Base-by-base conservation (phyloP, 2,329 filamentous ascomycete genomes). In the Aureobasidium sp. region DNA sequence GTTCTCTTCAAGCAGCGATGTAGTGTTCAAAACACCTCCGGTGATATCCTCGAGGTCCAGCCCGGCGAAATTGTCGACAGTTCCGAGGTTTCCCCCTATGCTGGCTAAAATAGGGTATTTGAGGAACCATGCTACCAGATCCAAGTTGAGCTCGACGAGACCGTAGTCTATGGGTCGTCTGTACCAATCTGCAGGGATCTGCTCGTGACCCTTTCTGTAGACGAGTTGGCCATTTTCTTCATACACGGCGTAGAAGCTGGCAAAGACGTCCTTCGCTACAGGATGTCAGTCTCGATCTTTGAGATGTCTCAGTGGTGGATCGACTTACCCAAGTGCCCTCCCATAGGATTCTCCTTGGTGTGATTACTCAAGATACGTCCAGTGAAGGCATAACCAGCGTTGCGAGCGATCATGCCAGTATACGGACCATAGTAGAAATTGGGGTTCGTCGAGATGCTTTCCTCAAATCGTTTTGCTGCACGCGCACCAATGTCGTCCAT, bases 1-100 rank as follows among this genome's bases (percentile, higher is more conserved):
- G 70, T 82, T 80, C 10, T 76, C 78, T 62, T 82, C 63, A 0
- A 77, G 67, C 0, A 82, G 69, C 12, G 70, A 76, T 8, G 67
- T 64, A 4, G 68, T 63, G 65, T 79, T 81, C 64, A 77, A 74
- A 0, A 81, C 68, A 20, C 76, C 76, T 13, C 71, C 72, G 13
- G 73, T 75, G 7, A 78, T 63, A 51, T 77, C 67, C 10, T 53
- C 61, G 7, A 74, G 63, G 55, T 76, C 67, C 24, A 77, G 61
- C 3, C 72, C 72, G 41, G 69, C 68, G 64, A 75, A 75, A 12
- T 69, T 69, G 65, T 74, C 69, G 1, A 65, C 60, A 4, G 60
- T 71, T 24, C 73, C 72, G 3, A 69, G 70, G 64, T 75, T 75
- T 53, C 73, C 74, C 43, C 74, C 74, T 37, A 75, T 67, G 50